Evolutionary conservation across 2,329 filamentous ascomycete genomes (phyloP), one percentile per base, ranked within the genome.

Genomic region (Diaporthe eres): DNA sequence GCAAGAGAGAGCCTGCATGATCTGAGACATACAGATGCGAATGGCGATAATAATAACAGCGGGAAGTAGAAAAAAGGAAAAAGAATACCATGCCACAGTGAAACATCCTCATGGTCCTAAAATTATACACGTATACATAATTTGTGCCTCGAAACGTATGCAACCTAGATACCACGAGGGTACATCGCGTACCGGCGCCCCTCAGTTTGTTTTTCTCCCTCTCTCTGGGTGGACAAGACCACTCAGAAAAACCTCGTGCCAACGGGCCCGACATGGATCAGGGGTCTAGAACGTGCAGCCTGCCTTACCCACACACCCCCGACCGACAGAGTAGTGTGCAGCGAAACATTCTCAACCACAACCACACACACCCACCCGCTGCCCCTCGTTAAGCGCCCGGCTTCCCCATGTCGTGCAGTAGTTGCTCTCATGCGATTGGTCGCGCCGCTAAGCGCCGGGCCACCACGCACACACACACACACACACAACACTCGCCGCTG

Each of bases 331-430:
- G 49, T 34, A 34, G 8, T 34, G 25, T 55, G 25, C 25, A 55
- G 53, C 53, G 63, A 71, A 34, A 47, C 70, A 44, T 44, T 37
- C 44, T 17, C n/a, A 4, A 19, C 65, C 42, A 49, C 47, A 22
- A 12, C 25, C 37, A 55, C 15, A 61, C 44, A 17, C 22, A 51
- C 31, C 19, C 13, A 5, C 4, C 55, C 55, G 12, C 39, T 0
- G 17, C 25, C n/a, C 51, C 42, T 61, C 61, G 37, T 67, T 76
- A 76, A 76, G 75, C 75, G 75, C 75, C 75, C 71, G 71, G 71
- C 63, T 74, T 74, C 75, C 70, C 74, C 75, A 74, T 76, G 75
- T 76, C 75, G 75, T 76, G 75, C 75, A 76, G 71, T 65, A 73
- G 71, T 25, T 44, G 47, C 44, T 13, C 19, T 44, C 42, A 13